phyloP scores from a whole-genome alignment of 768 basidiomycete species.

The Boletus rex-veris region DNA sequence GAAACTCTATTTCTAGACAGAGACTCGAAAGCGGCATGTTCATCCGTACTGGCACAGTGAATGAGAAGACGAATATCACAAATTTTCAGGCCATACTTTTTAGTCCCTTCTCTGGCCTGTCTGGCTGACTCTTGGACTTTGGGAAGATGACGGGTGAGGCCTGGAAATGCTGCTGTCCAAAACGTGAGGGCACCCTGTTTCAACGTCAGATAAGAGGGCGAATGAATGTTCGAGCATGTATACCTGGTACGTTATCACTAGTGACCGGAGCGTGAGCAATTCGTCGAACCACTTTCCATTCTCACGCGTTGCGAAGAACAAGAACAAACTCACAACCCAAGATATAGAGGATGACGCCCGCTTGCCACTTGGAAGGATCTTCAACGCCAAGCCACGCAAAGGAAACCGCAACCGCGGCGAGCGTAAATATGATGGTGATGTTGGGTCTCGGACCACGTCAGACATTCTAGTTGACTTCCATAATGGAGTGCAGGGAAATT shows the following conservation, averaged over 20 bases:
- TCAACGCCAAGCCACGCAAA: conserved; percentile 79
- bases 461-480: background rate
- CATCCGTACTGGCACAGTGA: conserved; percentile 35
- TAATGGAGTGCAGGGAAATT: background rate
- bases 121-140: conserved; percentile 56
- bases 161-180: conserved; percentile 83
- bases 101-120: conserved; percentile 39
- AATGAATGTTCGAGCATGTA: background rate
- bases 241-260: conserved; percentile 73
- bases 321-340: conserved; percentile 48
- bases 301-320: background rate
- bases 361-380: conserved; percentile 59
- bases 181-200: conserved; percentile 65
- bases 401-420: conserved; percentile 61
- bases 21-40: conserved; percentile 56
- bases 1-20: conserved; percentile 69
- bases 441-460: conserved; percentile 49
- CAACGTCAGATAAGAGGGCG: background rate
- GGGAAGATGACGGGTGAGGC: conserved; percentile 65
- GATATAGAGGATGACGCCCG: conserved; percentile 59
- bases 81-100: conserved; percentile 37
- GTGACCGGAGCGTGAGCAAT: background rate
- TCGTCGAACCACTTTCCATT: background rate
- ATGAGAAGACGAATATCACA: background rate
- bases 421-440: conserved; percentile 72